Evolutionary conservation across 2,329 filamentous ascomycete genomes (phyloP), one percentile per base, ranked within the genome.

Genomic region (Penicillium concentricum): DNA sequence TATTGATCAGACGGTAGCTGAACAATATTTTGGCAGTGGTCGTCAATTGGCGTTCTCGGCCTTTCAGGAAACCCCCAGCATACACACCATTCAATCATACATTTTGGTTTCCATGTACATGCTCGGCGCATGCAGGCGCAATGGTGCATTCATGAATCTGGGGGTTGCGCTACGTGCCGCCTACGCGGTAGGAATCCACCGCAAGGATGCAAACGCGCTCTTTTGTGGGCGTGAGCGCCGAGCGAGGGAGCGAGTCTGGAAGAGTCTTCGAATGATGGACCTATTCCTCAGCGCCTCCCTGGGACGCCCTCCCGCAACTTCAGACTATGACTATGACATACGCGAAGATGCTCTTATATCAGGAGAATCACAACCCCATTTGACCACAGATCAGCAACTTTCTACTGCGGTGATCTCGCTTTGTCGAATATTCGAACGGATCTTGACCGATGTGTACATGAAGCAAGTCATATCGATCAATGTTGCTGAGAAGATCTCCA

Each of bases 131-230:
- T 81, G 78, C 54, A 77, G 81, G 42, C 78, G 79, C 12, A 83
- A 83, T 57, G 80, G 79, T 1, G 80, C 80, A 6, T 82, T 81
- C 53, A 74, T 82, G 62, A 79, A 81, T 46, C 76, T 82, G 18
- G 80, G 79, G 57, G 72, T 82, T 52, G 79, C 81, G n/a, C 72
- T 81, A 22, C 75, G 80, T 28, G 78, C 80, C 13, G 79, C 79
- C 1, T 82, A 82, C 59, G 79, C 81, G 1, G 77, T 82, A 24
- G 81, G 81, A 1, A 71, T 83, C 22, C 81, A 83, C 61, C 70
- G 80, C 5, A 80, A 76, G 28, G 80, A 82, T 63, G 79, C 81
- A 13, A 82, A 81, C 56, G 78, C 78, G 28, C 73, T 80, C 1
- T 82, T 81, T 59, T 79, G 78, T 30, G 63, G 66, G 2, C 66